These are phyloP conservation scores for Scleromitrula shiraiana DNA, from an alignment of 2,329 filamentous ascomycete genomes.

Conservation along the genomic window DNA sequence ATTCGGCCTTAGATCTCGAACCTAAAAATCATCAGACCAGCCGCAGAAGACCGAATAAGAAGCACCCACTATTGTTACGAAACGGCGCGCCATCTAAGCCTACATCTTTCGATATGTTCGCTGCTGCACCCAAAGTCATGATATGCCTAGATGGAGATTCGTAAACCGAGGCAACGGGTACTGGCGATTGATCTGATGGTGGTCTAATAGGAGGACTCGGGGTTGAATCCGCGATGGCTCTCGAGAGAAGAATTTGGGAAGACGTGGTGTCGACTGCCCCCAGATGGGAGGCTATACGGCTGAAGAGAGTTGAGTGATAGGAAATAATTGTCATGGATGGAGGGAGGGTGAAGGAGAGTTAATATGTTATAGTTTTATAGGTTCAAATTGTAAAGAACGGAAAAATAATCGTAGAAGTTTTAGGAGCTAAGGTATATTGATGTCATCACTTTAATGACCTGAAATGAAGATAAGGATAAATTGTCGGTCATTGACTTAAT, in stretches of 20 bases:
- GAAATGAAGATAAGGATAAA: neutral
- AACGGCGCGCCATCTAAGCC: constrained; percentile 1
- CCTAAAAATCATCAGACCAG: neutral
- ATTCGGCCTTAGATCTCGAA: neutral
- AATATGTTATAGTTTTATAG: neutral
- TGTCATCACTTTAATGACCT: constrained; percentile 4
- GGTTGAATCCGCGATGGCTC: constrained; percentile 34
- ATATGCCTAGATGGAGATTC: constrained; percentile 23
- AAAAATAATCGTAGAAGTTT: too few relatives aligned
- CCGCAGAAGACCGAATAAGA: too few relatives aligned
- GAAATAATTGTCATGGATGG: constrained; percentile 17
- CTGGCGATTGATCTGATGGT: neutral
- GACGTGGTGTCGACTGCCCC: constrained; percentile 33
- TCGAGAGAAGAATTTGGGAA: constrained; percentile 39
- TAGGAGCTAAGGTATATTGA: too few relatives aligned
- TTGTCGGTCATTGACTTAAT: neutral
- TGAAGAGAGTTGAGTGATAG: constrained; percentile 21
- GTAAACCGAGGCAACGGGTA: constrained; percentile 23
- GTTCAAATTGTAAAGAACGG: too few relatives aligned
- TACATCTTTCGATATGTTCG: constrained; percentile 3
- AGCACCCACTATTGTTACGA: too few relatives aligned
- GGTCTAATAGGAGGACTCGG: neutral
- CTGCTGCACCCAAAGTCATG: constrained; percentile 23
- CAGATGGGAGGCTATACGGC: constrained; percentile 14
- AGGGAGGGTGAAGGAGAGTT: neutral